Base-by-base conservation (phyloP, 2,329 filamentous ascomycete genomes). In the Epichloe festucae region DNA sequence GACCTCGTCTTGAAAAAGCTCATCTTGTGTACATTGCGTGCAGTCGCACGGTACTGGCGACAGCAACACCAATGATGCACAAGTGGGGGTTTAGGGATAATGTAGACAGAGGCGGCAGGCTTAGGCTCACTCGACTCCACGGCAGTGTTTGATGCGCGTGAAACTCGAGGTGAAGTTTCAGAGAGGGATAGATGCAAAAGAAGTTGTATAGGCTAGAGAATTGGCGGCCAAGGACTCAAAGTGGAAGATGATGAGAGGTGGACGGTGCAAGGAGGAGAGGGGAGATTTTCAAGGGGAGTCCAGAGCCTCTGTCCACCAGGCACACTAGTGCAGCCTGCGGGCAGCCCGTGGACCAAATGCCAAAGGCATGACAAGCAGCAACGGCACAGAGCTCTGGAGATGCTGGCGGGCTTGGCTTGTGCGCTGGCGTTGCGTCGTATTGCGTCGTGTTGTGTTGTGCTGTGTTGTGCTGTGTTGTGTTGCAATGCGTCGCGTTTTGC, bases 1-100 rank as follows among this genome's bases (percentile, higher is more conserved):
- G 44, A 54, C 69, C 68, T 71, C 65, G 69, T 65, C 62, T 71
- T 71, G 60, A 71, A 66, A 58, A 71, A 70, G 63, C 68, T 70
- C 67, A 70, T 69, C 59, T 62, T 65, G 60, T 60, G 63, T 62
- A 65, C 67, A 69, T 69, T 63, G 62, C 66, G 62, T 63, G 51
- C 52, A 51, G 54, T 54, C 36, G 44, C 58, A 58, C 63, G 58
- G 53, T 55, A 57, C 56, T 58, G 56, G 57, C 38, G 53, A 39
- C 23, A 11, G 17, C 42, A 31, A 15, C 42, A 27, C 35, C n/a
- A 19, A 15, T 15, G 42, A n/a, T 21, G 3, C 4, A 15, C 11
- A 31, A n/a, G 21, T 12, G 19, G 45, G 44, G 42, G 45, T 0
- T 0, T 27, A 6, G 40, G 36, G 21, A 38, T 23, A 23, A 44